Conservation (phyloP, 495 filamentous ascomycete genomes). For the Lophiostoma macrostomum region DNA sequence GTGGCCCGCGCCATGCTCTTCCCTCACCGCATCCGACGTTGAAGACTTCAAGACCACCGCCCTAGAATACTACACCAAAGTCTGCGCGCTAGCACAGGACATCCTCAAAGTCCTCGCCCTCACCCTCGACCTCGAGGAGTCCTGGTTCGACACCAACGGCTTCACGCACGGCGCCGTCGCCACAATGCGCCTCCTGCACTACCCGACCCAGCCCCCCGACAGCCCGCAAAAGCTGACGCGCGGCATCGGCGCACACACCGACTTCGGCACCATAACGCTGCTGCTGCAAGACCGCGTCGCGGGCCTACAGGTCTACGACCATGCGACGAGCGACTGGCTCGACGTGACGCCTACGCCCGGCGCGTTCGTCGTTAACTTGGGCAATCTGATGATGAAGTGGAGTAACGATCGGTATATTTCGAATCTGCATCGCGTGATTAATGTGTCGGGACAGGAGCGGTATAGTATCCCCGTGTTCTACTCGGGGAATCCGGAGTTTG, state of each 20-base stretch:
- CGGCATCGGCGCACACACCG: slow-evolving; percentile 42
- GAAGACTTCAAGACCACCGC: slow-evolving; percentile 21
- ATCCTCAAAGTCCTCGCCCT: slow-evolving; percentile 38
- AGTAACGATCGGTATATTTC: slow-evolving; percentile 39
- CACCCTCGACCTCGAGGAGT: slow-evolving; percentile 12
- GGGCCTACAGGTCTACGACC: slow-evolving; percentile 41
- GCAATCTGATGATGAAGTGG: slow-evolving; percentile 38
- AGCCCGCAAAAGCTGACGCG: slow-evolving; percentile 28
- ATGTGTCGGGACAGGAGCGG: slow-evolving; percentile 19
- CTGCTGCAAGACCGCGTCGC: slow-evolving; percentile 40
- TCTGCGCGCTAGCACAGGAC: slow-evolving; percentile 11
- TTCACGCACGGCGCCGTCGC: slow-evolving; percentile 23
- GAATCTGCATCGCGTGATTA: slow-evolving; percentile 42
- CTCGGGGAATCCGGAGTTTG: slow-evolving; percentile 39
- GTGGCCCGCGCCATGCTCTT: slow-evolving; percentile 36
- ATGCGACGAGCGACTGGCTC: slow-evolving; percentile 35
- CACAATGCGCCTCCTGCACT: slow-evolving; percentile 41
- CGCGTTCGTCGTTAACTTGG: slow-evolving; percentile 43
- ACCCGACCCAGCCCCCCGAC: slow-evolving; percentile 31
- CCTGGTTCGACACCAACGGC: slow-evolving; percentile 21
- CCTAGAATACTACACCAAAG: slow-evolving; percentile 13
- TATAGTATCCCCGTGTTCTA: slow-evolving; percentile 30
- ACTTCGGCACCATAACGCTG: slow-evolving; percentile 44
- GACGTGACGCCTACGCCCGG: slow-evolving; percentile 35
- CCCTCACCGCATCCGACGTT: slow-evolving; percentile 18